Evolutionary conservation across 2,329 filamentous ascomycete species (phyloP).

Genomic region (Cladosporium sp.): DNA sequence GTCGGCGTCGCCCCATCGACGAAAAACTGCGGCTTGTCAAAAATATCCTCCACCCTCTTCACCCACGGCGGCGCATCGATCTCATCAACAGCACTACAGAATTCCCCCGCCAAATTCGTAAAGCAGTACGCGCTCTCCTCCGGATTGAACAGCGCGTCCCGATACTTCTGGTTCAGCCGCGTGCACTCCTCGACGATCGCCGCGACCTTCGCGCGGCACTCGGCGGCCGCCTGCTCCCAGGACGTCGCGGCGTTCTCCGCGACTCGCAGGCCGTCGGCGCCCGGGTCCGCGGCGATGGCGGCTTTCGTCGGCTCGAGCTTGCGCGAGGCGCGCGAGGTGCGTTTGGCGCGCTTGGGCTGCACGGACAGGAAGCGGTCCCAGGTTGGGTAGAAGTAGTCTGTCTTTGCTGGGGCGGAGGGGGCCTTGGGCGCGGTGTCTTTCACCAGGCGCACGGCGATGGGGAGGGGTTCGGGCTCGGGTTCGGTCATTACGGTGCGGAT

Average conservation of each 20-base stretch:
- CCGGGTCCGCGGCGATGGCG: constrained; percentile 1
- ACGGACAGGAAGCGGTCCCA: constrained; percentile 28
- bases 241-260: constrained; percentile 38
- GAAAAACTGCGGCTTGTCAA: constrained; percentile 52
- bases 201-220: constrained; percentile 57
- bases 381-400: constrained; percentile 18
- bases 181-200: constrained; percentile 60
- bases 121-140: constrained; percentile 53
- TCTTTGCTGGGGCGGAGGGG: background rate
- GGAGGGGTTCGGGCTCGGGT: constrained; percentile 2
- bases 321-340: constrained; percentile 16
- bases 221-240: constrained; percentile 64
- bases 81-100: constrained; percentile 17
- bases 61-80: constrained; percentile 26
- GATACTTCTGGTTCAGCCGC: constrained; percentile 76
- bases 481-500: constrained; percentile 1
- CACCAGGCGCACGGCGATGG: constrained; percentile 7
- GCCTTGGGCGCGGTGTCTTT: background rate
- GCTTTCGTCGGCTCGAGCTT: constrained; percentile 17
- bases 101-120: constrained; percentile 18
- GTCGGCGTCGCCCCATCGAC: constrained; percentile 66
- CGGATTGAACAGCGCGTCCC: constrained; percentile 80
- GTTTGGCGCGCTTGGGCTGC: constrained; percentile 24
- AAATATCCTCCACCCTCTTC: constrained; percentile 30
- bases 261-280: constrained; percentile 16